Evolutionary conservation across 768 basidiomycete genomes (phyloP).

Genomic region (Mycena indigotica): DNA sequence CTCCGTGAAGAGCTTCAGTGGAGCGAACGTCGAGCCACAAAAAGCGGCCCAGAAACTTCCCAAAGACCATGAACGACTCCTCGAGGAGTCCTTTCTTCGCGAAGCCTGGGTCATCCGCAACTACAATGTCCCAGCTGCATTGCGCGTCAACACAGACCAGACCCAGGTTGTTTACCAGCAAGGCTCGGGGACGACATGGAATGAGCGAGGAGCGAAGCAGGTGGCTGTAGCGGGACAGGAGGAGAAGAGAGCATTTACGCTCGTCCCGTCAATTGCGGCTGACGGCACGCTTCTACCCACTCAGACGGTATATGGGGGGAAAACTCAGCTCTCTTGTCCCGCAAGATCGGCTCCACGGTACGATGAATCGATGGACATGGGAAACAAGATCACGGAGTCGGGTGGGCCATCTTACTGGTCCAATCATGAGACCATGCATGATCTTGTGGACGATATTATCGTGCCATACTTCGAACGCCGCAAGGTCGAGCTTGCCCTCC

Average conservation of each 20-base stretch:
- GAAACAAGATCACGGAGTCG: too few species aligned
- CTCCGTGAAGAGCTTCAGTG: constrained; percentile 19
- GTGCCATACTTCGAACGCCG: constrained; percentile 30
- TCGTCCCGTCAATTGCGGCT: constrained; percentile 34
- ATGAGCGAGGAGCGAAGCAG: constrained; percentile 34
- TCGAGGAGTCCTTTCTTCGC: constrained; percentile 21
- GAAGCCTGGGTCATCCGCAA: constrained; percentile 30
- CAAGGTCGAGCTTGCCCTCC: constrained; percentile 22
- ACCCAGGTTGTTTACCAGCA: constrained; percentile 32
- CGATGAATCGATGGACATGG: too few species aligned
- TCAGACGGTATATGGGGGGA: constrained; percentile 39
- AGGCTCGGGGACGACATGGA: constrained; percentile 33
- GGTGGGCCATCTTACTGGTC: background rate
- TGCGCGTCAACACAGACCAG: constrained; percentile 41
- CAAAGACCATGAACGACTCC: constrained; percentile 26
- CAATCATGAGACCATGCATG: too few species aligned
- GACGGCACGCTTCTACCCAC: constrained; percentile 37
- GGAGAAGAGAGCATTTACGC: constrained; percentile 46
- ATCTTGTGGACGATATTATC: constrained; percentile 33
- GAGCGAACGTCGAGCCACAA: constrained; percentile 27
- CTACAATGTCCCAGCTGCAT: constrained; percentile 26
- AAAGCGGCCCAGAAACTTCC: constrained; percentile 40
- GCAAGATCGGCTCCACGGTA: too few species aligned
- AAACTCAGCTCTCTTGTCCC: too few species aligned
- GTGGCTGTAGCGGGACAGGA: constrained; percentile 36